Base-by-base conservation (phyloP, 495 filamentous ascomycete species). In the Rhypophila decipiens region DNA sequence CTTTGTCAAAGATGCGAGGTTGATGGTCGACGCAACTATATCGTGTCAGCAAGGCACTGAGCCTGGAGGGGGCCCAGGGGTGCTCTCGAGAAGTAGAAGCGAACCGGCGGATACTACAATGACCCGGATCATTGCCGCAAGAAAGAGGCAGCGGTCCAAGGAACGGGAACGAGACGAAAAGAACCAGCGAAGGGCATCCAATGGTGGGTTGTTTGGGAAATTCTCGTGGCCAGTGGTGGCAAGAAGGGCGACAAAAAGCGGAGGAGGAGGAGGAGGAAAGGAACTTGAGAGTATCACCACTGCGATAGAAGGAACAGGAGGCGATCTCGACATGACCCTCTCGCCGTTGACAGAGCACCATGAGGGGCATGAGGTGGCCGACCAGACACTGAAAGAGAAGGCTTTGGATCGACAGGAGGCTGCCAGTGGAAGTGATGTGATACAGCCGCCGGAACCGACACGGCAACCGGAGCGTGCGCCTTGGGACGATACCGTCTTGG, bases 1-100 rank as follows among this genome's bases (percentile, higher is more conserved):
- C n/a, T 20, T 62, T 34, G 63, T 66, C 19, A 50, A 24, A 18
- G 68, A 70, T 42, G 70, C 65, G 4, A 59, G 60, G 46, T 44
- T 35, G 2, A 46, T 74, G 46, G 67, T 67, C 4, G 70, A 73
- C 49, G 9, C 38, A 2, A n/a, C 10, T 9, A 5, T 37, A 11
- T 17, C 20, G 20, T 9, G 10, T 10, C 9, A 20, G 18, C 19
- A 23, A 8, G 20, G 2, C 13, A 21, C 19, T 2, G 18, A 40
- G 3, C 38, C 9, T 5, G 24, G 24, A 24, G 23, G 19, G 21
- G 41, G 13, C 8, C 11, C 24, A 27, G 41, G 23, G 1, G 24
- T 2, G 24, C 3, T 44, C 41, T 18, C 10, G 15, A 11, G 49
- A 12, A 42, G 36, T 17, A 17, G 23, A 5, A 46, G 42, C 18